Percentiles rank a stretch among this genome's conserved stretches.
These are phyloP conservation scores for Garcia nutans DNA, from an alignment of 345 rosid genomes.

Conservation along the genomic window DNA sequence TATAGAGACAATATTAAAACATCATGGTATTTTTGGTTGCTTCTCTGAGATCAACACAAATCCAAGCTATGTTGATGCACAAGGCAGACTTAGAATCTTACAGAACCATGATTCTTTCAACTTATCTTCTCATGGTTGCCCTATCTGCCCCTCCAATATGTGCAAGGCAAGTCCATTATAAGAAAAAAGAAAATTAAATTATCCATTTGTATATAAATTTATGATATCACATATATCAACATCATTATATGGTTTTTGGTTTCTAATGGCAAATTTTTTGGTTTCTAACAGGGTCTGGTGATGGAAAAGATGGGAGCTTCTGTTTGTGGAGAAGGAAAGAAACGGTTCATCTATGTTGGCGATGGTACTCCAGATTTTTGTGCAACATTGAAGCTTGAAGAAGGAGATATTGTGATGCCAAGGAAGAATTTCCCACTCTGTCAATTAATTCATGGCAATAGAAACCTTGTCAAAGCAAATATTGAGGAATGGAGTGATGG, in stretches of 20 bases:
- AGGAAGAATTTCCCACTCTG: slow-evolving; percentile 30
- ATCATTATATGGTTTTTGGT: too few species aligned
- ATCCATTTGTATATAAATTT: too few species aligned
- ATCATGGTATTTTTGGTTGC: slow-evolving; percentile 21
- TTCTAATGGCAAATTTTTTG: too few species aligned
- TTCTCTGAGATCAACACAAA: slow-evolving; percentile 33
- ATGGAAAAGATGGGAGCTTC: slow-evolving; percentile 26
- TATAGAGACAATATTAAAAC: slow-evolving; percentile 29
- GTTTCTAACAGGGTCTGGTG: slow-evolving; percentile 14
- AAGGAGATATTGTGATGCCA: slow-evolving; percentile 23
- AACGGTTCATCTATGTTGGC: slow-evolving; percentile 19
- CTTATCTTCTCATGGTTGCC: slow-evolving; percentile 24
- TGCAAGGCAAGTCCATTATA: slow-evolving; percentile 29
- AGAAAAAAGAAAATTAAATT: too few species aligned
- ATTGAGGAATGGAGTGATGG: slow-evolving; percentile 26
- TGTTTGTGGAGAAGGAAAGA: slow-evolving; percentile 1
- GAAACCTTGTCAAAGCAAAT: slow-evolving; percentile 17
- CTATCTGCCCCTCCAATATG: slow-evolving; percentile 35
- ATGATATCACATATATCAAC: too few species aligned
- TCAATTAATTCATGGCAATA: slow-evolving; percentile 18
- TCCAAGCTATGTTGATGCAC: slow-evolving; percentile 21
- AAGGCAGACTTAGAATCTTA: slow-evolving; percentile 25
- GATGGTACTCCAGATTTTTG: slow-evolving; percentile 29
- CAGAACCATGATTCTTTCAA: slow-evolving; percentile 22
- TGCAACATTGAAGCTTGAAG: slow-evolving; percentile 20